Conservation (phyloP, 2,329 filamentous ascomycete genomes). For the Ampelomyces quisqualis region DNA sequence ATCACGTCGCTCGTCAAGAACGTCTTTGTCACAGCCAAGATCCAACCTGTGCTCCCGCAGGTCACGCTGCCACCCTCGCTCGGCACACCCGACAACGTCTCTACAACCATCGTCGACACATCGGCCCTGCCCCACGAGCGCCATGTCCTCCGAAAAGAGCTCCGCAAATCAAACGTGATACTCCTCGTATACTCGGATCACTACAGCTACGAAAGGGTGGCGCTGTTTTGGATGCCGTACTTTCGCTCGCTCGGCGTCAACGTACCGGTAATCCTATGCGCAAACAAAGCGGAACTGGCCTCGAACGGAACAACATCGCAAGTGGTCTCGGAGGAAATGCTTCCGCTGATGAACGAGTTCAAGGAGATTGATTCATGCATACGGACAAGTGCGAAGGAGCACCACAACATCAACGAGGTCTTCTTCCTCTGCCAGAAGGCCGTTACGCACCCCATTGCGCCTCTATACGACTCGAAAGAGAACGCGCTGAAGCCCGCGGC, state of each 20-base stretch:
- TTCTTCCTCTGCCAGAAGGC: slow-evolving; percentile 99
- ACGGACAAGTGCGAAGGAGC: slow-evolving; percentile 85
- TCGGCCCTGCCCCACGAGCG: slow-evolving; percentile 93
- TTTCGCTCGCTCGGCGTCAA: slow-evolving; percentile 98
- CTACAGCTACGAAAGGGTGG: slow-evolving; percentile 97
- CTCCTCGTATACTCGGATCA: slow-evolving; percentile 96
- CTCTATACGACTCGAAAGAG: slow-evolving; percentile 96
- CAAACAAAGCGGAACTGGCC: slow-evolving; percentile 93
- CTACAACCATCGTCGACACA: slow-evolving; percentile 95
- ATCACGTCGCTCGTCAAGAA: slow-evolving; percentile 97
- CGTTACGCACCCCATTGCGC: slow-evolving; percentile 94
- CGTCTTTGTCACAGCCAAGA: slow-evolving; percentile 92
- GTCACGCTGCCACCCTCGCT: slow-evolving; percentile 93
- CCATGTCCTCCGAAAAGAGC: slow-evolving; percentile 85
- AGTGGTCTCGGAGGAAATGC: slow-evolving; percentile 93
- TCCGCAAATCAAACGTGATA: slow-evolving; percentile 95
- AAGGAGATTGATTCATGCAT: slow-evolving; percentile 99
- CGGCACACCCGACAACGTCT: slow-evolving; percentile 93
- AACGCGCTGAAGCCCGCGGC: slow-evolving; percentile 80
- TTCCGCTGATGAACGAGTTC: slow-evolving; percentile 97
- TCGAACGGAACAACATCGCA: slow-evolving; percentile 74
- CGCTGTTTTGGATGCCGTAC: slow-evolving; percentile 97
- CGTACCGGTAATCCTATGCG: slow-evolving; percentile 92
- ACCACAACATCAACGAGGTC: slow-evolving; percentile 88
- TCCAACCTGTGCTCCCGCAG: slow-evolving; percentile 89